Evolutionary conservation across 129 eudicot species (phyloP), one percentile per base, ranked within the genome.

Genomic region (Arctium minus): DNA sequence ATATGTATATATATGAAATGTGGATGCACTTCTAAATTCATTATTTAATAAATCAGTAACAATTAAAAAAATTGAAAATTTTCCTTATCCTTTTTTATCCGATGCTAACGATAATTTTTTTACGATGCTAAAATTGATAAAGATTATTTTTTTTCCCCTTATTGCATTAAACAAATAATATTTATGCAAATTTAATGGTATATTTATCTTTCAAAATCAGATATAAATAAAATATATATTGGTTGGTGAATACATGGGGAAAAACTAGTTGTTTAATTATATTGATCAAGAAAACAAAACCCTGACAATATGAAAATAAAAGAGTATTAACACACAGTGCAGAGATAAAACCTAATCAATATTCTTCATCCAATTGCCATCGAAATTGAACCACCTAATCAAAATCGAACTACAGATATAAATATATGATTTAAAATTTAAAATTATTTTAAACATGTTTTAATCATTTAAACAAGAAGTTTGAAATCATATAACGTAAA

Each of bases 271-370:
- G 38, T 75, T 75, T 75, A 42, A 8, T 27, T 46, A 44, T 9
- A 4, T 30, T 33, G 70, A 53, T 50, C 33, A 77, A 33, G 44
- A 53, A 32, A 76, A 76, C 48, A 56, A 80, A 70, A 71, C 40
- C 36, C 83, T 79, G 83, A 79, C 76, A 79, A 10, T 17, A 38
- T 65, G 74, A 64, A 18, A 64, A 18, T 79, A 37, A 39, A 67
- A 40, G 27, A 22, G 27, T 22, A 22, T 39, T 62, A 62, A 64
- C 73, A 38, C 38, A 11, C 46, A 75, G 6, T 75, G 79, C 64
- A 78, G 74, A 22, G 40, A 70, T 32, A 44, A 70, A 80, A 80
- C 83, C 77, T 80, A 70, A 80, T 68, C 42, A 70, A 80, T 48
- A 80, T 70, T 70, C 56, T 70, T 48, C 7, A 53, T 5, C 65